Percentiles rank a stretch among this genome's conserved stretches.
Evolutionary conservation across 78 protist species (phyloP).

Genomic region (Dictyostelium firmibasis): DNA sequence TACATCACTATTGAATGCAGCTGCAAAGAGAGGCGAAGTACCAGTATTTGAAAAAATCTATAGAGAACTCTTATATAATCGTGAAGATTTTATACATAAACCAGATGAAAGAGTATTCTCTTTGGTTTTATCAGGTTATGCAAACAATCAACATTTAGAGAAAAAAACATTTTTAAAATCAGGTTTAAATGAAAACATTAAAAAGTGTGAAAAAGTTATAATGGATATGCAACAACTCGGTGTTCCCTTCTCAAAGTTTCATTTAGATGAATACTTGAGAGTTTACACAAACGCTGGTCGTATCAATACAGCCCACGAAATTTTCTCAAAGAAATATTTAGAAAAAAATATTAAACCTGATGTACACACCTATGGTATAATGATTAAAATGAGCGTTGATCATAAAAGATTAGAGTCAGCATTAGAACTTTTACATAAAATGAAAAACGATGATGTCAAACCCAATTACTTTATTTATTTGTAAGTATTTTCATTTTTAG

Average conservation of each 20-base stretch:
- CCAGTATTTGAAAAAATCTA: conserved; percentile 37
- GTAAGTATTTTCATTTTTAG: conserved; percentile 6
- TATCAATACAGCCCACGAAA: neutral
- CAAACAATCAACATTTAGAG: conserved; percentile 6
- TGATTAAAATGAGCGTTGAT: conserved; percentile 5
- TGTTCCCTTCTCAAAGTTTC: neutral
- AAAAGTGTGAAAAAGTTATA: neutral
- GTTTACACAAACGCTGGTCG: conserved; percentile 9
- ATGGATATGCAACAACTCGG: neutral
- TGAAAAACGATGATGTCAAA: conserved; percentile 11
- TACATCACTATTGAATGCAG: conserved; percentile 39
- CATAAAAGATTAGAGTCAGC: conserved; percentile 34
- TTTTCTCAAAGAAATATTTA: neutral
- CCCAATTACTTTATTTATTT: conserved; percentile 31
- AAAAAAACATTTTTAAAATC: neutral
- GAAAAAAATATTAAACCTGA: neutral
- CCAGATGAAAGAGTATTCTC: conserved; percentile 44
- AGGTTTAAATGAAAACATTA: neutral
- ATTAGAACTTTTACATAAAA: conserved; percentile 7
- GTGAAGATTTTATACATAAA: conserved; percentile 35
- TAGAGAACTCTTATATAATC: conserved; percentile 11
- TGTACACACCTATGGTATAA: neutral
- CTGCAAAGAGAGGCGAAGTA: conserved; percentile 48
- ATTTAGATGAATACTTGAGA: conserved; percentile 7
- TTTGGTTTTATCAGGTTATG: neutral